Conservation (phyloP, 257 asterid species). For the Solanum tacnaense region DNA sequence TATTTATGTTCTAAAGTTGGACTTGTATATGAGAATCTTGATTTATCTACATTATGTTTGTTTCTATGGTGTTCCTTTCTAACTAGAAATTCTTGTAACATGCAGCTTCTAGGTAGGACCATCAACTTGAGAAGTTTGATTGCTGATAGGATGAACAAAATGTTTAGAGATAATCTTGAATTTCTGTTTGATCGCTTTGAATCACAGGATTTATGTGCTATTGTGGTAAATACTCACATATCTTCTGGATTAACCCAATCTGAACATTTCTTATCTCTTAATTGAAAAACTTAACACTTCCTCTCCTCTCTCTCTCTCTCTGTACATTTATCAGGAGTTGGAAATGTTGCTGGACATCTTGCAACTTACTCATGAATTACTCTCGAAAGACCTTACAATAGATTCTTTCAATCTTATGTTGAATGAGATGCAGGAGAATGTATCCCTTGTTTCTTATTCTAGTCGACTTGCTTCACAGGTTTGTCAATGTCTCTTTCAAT, state of each 20-base stretch:
- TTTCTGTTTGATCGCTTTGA: constrained; percentile 88
- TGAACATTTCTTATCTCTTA: not conserved
- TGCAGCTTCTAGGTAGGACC: constrained; percentile 90
- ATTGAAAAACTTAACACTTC: not conserved
- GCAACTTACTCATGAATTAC: constrained; percentile 77
- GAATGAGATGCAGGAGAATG: constrained; percentile 94
- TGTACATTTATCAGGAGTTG: constrained; percentile 55
- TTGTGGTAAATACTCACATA: constrained; percentile 53
- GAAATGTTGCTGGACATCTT: constrained; percentile 71
- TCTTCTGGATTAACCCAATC: not conserved
- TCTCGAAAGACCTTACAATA: constrained; percentile 66
- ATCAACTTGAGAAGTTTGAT: constrained; percentile 87
- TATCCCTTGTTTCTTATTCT: constrained; percentile 92
- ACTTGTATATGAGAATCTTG: not conserved
- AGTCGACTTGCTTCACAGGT: constrained; percentile 99
- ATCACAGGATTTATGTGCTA: constrained; percentile 87
- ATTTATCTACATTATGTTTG: not conserved
- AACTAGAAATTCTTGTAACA: constrained; percentile 4
- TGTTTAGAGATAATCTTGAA: constrained; percentile 82
- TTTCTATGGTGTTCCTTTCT: not conserved
- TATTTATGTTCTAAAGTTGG: not conserved
- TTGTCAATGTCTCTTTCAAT: not conserved
- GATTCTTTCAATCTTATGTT: constrained; percentile 81
- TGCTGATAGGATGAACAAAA: constrained; percentile 81
- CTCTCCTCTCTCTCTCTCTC: not conserved